Base-by-base conservation (phyloP, 1,139 yeast species). In the Lodderomyces pseudojiufengensis region DNA sequence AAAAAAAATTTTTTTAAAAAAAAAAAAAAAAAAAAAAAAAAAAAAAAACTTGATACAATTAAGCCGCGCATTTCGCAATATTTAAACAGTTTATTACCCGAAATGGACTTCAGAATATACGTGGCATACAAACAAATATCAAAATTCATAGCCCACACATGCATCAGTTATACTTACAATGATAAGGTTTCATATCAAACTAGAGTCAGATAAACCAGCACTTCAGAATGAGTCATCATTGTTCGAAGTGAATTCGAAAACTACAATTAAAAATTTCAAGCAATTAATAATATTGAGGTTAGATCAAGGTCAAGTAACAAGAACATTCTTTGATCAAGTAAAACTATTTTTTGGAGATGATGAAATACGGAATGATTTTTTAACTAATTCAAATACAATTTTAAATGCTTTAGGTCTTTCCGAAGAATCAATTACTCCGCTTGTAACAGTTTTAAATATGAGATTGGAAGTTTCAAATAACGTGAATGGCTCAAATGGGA, bases 271-370 rank as follows among this genome's bases (percentile, higher is more conserved):
- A 9, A 57, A 54, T 9, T 50, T 62, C 15, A 59, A 54, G 20
- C 45, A 46, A 22, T 43, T 40, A 32, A 39, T 62, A 4, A 52
- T 59, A 11, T 52, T 50, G 3, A 44, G 59, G 31, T 45, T 55
- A 10, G 64, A 61, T 34, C 39, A 42, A 16, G 41, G 44, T 5
- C 47, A 55, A 15, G 65, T 59, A 0, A 44, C 53, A 22, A 45
- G 65, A 38, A 61, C 65, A 2, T 59, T 57, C 33, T 50, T 50
- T 32, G 65, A 61, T 25, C 65, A 61, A 38, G 39, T 61, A 13
- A 47, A 43, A 32, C 38, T 61, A 24, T 39, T 35, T 9, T 50
- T 46, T 36, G 39, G 48, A 8, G 42, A 40, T 9, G 36, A 36
- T 4, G 36, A 38, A 16, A 33, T 52, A 16, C 29, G 24, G 4